phyloP scores from a whole-genome alignment of 306 rosid genomes.

The Morella rubra region DNA sequence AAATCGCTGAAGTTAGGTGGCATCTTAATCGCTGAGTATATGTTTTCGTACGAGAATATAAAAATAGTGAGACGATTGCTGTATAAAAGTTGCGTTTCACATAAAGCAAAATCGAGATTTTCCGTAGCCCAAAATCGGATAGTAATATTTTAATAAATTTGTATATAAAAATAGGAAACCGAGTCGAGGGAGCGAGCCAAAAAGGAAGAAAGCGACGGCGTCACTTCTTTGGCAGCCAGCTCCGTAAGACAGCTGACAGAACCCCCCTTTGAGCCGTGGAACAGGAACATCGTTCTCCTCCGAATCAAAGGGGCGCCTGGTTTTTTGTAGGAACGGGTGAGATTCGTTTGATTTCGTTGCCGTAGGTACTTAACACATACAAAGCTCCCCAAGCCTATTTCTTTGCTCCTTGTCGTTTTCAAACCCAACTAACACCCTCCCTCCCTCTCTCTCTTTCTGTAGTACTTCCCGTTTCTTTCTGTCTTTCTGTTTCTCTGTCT shows the following conservation, averaged over 20 bases:
- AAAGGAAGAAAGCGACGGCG: not conserved
- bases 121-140: too few relatives aligned
- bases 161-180: not conserved
- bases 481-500: slow-evolving; percentile 34
- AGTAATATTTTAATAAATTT: too few relatives aligned
- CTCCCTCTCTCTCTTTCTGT: not conserved
- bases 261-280: too few relatives aligned
- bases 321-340: not conserved
- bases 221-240: too few relatives aligned
- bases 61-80: too few relatives aligned
- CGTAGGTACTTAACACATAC: not conserved
- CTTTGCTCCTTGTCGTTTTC: slow-evolving; percentile 26
- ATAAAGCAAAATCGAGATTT: too few relatives aligned
- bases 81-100: too few relatives aligned
- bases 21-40: too few relatives aligned
- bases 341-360: not conserved
- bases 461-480: not conserved
- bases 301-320: not conserved
- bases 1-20: too few relatives aligned
- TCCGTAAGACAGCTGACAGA: too few relatives aligned
- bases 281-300: not conserved
- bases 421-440: not conserved
- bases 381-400: slow-evolving; percentile 39
- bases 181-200: not conserved
- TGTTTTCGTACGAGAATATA: too few relatives aligned